Conservation (phyloP, 306 rosid species). For the Ceratonia siliqua region DNA sequence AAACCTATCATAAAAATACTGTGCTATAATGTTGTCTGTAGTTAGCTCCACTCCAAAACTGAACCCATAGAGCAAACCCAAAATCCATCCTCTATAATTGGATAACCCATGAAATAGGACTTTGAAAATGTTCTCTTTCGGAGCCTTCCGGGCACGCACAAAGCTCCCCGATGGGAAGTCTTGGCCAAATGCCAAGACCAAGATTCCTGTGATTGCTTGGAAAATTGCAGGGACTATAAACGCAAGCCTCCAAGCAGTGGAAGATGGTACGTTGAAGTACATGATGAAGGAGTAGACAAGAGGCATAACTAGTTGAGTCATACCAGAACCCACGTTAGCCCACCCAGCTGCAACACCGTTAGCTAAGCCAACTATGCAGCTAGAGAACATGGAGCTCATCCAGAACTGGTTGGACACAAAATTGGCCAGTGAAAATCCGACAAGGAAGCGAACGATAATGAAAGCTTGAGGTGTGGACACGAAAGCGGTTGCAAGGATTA, state of each 20-base stretch:
- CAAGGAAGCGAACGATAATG: conserved; percentile 50
- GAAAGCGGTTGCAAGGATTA: conserved; percentile 46
- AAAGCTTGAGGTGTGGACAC: conserved; percentile 44
- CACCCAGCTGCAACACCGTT: conserved; percentile 68
- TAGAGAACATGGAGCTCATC: conserved; percentile 70
- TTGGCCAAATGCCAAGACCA: conserved; percentile 52
- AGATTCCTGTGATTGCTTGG: conserved; percentile 40
- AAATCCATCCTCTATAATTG: conserved; percentile 63
- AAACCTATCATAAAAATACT: conserved; percentile 59
- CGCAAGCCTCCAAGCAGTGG: conserved; percentile 52
- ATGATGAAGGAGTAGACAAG: conserved; percentile 42
- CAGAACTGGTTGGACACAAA: conserved; percentile 68
- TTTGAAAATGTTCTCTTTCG: not conserved
- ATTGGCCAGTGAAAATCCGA: conserved; percentile 56
- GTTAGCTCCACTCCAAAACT: conserved; percentile 62
- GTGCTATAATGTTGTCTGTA: conserved; percentile 53
- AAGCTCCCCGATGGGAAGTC: conserved; percentile 38
- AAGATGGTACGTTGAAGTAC: conserved; percentile 38
- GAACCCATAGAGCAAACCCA: conserved; percentile 46
- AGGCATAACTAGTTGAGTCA: conserved; percentile 63
- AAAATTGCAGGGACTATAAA: conserved; percentile 49
- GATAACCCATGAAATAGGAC: conserved; percentile 36
- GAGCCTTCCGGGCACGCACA: not conserved
- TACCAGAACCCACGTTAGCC: conserved; percentile 63
- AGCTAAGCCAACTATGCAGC: conserved; percentile 51